These are phyloP conservation scores for Astragalus glycyphyllos DNA, from an alignment of 306 rosid species.

Conservation along the genomic window DNA sequence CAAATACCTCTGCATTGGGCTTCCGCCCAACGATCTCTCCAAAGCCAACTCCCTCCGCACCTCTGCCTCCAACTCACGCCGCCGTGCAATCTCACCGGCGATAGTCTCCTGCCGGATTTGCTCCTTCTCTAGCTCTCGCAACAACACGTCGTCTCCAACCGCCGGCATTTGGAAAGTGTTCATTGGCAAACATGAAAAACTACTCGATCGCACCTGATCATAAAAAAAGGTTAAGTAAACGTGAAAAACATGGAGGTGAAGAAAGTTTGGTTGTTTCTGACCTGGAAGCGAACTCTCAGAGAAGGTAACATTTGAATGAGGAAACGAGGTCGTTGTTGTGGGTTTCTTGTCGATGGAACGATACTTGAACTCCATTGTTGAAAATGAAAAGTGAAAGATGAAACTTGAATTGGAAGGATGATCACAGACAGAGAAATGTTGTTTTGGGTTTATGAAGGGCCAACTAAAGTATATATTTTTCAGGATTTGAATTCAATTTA, in stretches of 20 bases:
- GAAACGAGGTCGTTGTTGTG: constrained; percentile 17
- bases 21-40: constrained; percentile 39
- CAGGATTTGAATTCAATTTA: too few relatives aligned
- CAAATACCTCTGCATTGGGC: constrained; percentile 37
- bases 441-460: too few relatives aligned
- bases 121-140: constrained; percentile 52
- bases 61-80: constrained; percentile 54
- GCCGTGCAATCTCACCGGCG: constrained; percentile 37
- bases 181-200: background rate
- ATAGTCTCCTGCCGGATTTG: constrained; percentile 55
- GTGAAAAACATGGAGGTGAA: background rate
- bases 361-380: constrained; percentile 58
- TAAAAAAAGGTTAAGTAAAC: background rate
- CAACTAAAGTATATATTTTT: too few relatives aligned
- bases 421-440: too few relatives aligned
- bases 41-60: constrained; percentile 55
- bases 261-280: background rate
- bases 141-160: constrained; percentile 30
- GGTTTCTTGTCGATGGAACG: constrained; percentile 39
- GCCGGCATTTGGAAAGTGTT: constrained; percentile 2
- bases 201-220: background rate
- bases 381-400: background rate
- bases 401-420: too few relatives aligned
- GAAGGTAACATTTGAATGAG: constrained; percentile 9
- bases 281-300: constrained; percentile 29